Base-by-base conservation (phyloP, 228 moss, liverwort and hornwort species). In the Sphagnum magellanicum region DNA sequence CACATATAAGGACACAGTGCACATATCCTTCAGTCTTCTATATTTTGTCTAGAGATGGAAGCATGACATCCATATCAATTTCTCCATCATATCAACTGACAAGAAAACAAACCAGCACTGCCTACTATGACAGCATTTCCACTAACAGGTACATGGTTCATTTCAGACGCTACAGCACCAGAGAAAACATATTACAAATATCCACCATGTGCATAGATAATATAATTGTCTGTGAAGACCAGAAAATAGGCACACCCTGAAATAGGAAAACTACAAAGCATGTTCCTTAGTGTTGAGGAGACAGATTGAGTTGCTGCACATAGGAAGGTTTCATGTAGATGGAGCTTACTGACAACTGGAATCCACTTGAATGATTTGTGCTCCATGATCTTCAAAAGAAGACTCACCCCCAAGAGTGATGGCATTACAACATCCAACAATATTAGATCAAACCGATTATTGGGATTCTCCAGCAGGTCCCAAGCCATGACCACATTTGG, bases 391-490 rank as follows among this genome's bases (percentile, higher is more conserved):
- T 87, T 98, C 59, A 90, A 88, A 57, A 98, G 81, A 57, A 98
- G 75, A 11, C 97, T 93, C 16, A 98, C 93, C 9, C 97, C 97
- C 51, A 93, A 98, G 17, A 98, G 88, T 74, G 83, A 87, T 60
- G 93, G 97, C 93, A 98, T 98, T 78, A 91, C 91, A 49, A 98
- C 93, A 50, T 98, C 93, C 51, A 91, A 91, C 81, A 98, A 75
- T 63, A 98, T 91, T 72, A 98, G 60, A 74, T 98, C 97, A 74
- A 91, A 98, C 14, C 73, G 81, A 64, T 75, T 76, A 65, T 85
- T 89, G 17, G 73, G 67, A 59, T 90, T 83, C 73, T 98, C 97
- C 75, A 98, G 81, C 79, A 89, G 63, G 75, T 88, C 88, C 93
- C 93, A 98, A 14, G 97, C 97, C 52, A 64, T 83, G 77, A 79